A percentile compares a stretch with the other conserved stretches of the same genome.
Conservation (phyloP, 192 early-diverging fungal species). For the Coemansia sp. region DNA sequence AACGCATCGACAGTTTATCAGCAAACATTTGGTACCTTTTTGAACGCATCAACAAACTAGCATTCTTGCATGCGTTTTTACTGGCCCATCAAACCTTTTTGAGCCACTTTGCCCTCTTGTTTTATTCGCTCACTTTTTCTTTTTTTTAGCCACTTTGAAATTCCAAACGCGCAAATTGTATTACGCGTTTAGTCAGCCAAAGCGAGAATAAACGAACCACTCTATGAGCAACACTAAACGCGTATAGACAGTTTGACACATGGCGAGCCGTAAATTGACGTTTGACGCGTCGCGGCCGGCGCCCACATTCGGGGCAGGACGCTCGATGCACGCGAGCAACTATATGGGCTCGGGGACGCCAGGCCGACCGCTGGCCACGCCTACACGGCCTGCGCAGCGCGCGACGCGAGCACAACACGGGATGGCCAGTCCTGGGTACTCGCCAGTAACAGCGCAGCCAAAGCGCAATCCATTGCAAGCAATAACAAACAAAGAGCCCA, state of each 20-base stretch:
- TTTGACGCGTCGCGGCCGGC: slow-evolving; percentile 50
- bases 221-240: background rate
- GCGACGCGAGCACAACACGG: slow-evolving; percentile 26
- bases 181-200: background rate
- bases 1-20: background rate
- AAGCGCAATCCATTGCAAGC: slow-evolving; percentile 42
- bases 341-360: slow-evolving; percentile 17
- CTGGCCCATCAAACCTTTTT: slow-evolving; percentile 5
- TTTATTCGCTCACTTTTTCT: background rate
- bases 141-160: background rate
- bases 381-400: slow-evolving; percentile 41
- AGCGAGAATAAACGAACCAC: background rate
- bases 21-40: background rate
- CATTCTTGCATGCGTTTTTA: slow-evolving; percentile 1
- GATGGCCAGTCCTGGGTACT: slow-evolving; percentile 16
- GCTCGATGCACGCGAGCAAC: slow-evolving; percentile 14
- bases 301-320: slow-evolving; percentile 11
- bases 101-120: background rate
- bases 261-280: slow-evolving; percentile 50
- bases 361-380: slow-evolving; percentile 30
- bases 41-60: background rate
- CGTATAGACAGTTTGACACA: slow-evolving; percentile 3
- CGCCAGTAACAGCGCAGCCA: slow-evolving; percentile 4
- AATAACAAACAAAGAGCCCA: slow-evolving; percentile 38
- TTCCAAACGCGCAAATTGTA: background rate